Base-by-base conservation (phyloP, 768 basidiomycete genomes). In the Neoboletus brunneissimus region DNA sequence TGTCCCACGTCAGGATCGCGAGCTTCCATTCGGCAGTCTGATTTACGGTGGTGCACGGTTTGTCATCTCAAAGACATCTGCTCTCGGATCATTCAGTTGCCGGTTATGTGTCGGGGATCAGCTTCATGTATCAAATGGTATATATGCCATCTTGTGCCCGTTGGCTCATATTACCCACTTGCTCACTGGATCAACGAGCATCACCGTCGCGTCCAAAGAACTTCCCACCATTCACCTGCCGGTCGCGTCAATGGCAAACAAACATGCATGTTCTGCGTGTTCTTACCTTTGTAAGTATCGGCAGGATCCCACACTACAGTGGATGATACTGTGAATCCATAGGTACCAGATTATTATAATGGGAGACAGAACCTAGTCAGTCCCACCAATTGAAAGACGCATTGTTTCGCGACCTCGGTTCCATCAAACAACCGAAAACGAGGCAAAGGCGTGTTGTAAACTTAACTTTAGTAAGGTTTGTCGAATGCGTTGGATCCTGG, bases 351-450 rank as follows among this genome's bases (percentile, higher is more conserved):
- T 13, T 11, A n/a, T 27, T 23, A 27, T 38, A 38, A 31, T 42
- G 23, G 12, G 20, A 34, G 11, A 51, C 41, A 48, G 38, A 58
- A 57, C 27, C 37, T 29, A 51, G 27, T 42, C 55, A 20, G 46
- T 55, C 22, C 45, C 38, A 27, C 49, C 48, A 38, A 48, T 38
- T 23, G 29, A 49, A 44, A 25, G 15, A 18, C 18, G 23, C 6
- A n/a, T 51, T 50, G 32, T 40, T 51, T 44, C 40, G 46, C 58
- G 46, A 38, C 40, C 48, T 64, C 61, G 51, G 54, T 58, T 64
- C 62, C 48, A 48, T 50, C 29, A 42, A 54, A 47, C 61, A 61
- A 45, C 55, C 56, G 58, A 63, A 53, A 69, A 69, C 60, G 67
- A 58, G 65, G 68, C 51, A 45, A 48, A 51, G 47, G 58, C 55